phyloP scores from a whole-genome alignment of 345 rosid species.

The Hibiscus tridactylites region DNA sequence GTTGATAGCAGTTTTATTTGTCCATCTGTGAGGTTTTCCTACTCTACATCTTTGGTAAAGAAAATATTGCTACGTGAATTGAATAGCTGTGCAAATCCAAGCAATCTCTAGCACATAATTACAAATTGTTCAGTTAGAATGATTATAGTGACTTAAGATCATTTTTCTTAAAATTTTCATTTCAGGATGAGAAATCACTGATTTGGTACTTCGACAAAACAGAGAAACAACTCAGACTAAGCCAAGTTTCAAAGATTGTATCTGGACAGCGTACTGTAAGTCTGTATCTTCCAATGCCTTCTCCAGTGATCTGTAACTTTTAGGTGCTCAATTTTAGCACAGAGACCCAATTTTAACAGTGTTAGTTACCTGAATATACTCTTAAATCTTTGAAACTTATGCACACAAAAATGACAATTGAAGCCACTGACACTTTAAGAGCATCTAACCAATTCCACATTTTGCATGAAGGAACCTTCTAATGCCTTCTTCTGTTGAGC shows the following conservation, averaged over 20 bases:
- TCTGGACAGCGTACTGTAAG: conserved; percentile 83
- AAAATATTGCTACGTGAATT: no score
- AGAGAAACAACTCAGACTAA: conserved; percentile 53
- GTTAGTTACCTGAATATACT: no score
- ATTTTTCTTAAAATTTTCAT: neutral
- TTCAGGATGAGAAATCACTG: conserved; percentile 49
- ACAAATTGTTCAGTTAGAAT: no score
- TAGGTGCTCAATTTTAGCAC: neutral
- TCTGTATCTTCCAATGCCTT: conserved; percentile 4
- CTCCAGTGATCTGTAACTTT: neutral
- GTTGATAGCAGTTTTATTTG: neutral
- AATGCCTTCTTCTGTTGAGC: neutral
- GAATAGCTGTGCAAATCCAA: no score
- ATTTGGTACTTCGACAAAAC: conserved; percentile 61
- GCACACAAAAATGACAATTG: neutral
- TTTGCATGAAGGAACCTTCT: neutral
- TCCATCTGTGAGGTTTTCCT: neutral
- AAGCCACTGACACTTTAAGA: neutral
- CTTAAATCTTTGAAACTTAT: neutral
- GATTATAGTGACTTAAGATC: neutral
- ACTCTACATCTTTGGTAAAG: no score
- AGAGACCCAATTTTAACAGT: neutral
- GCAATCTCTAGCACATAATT: no score
- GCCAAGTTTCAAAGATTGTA: conserved; percentile 58
- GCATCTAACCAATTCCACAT: neutral